Base-by-base conservation (phyloP, 345 rosid genomes). In the Salix udensis region DNA sequence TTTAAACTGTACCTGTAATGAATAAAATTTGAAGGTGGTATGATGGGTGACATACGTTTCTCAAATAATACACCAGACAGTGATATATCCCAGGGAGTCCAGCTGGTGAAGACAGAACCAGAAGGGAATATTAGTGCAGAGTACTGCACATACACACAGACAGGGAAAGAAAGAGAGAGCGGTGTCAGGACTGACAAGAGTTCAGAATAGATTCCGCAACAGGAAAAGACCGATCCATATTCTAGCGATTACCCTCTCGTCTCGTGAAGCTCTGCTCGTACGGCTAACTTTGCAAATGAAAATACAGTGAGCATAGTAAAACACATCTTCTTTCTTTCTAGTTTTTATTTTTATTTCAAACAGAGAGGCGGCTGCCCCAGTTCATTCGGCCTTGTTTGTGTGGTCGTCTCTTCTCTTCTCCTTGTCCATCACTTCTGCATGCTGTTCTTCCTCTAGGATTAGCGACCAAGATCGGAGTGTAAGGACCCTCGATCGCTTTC, bases 151-250 rank as follows among this genome's bases (percentile, higher is more conserved):
- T 18, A 62, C 74, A 48, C 40, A 76, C 26, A 55, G 46, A 36
- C 37, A 26, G 77, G 70, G 64, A 52, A 60, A 69, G 36, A 53
- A 69, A 42, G 64, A 64, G 65, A 44, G 75, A 21, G 13, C 26
- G 55, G 73, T 76, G 84, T 77, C 81, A 72, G 83, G n/a, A 55
- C 83, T 74, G 86, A 77, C 75, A 55, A 68, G 19, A 71, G 58
- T 67, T 80, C 82, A 73, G 84, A 83, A 79, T 67, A 81, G 89
- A 87, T 87, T 87, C 89, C 89, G 37, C 76, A 42, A 19, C 75
- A 42, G 78, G 74, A 55, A 85, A 76, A 82, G 19, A 61, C 61
- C 72, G 24, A n/a, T 68, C 10, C 16, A 53, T 62, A 46, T 74
- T 53, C 64, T 24, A 21, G 31, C 71, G 9, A 7, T 64, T 46